Base-by-base conservation (phyloP, 1,284 basidiomycete genomes). In the Boletus smithii region DNA sequence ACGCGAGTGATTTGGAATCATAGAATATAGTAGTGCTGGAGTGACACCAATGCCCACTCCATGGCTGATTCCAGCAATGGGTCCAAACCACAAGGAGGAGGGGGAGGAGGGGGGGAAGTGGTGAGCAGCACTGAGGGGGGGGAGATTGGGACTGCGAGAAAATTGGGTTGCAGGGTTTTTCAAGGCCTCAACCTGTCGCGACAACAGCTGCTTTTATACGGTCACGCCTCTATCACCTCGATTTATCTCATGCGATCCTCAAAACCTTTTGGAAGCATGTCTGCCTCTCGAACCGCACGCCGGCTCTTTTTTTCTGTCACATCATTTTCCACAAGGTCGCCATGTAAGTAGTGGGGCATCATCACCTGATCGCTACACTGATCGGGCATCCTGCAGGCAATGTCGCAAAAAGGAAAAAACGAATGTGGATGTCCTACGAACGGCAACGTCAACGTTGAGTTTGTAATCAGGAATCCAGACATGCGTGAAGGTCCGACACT, bases 1-100 rank as follows among this genome's bases (percentile, higher is more conserved):
- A 45, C 29, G 48, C 53, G 31, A 38, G 22, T 58, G 54, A 63
- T 48, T 67, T 66, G 67, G 63, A 56, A 42, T 67, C 63, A 65
- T 60, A 66, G 65, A 41, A 59, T 32, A 68, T 44, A 65, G 50
- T n/a, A 59, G 44, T 26, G 1, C 4, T 34, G 51, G 59, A 55
- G 63, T 66, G 66, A 65, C 63, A 55, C 66, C 60, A 51, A 44
- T 37, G 49, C 54, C 51, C 47, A 53, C 23, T 47, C 41, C 44
- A 37, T 33, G 42, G 36, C 31, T 53, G 44, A 51, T 40, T 23
- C 44, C 40, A 53, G 48, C 44, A 42, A 24, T 18, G 11, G 3
- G 36, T 40, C 56, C 49, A 55, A 26, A 23, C 13, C 3, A n/a
- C 1, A 39, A 20, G 18, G 24, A 11, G 14, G 22, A 32, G 9